Base-by-base conservation (phyloP, 2,329 filamentous ascomycete species). In the Sporothrix brasiliensis region DNA sequence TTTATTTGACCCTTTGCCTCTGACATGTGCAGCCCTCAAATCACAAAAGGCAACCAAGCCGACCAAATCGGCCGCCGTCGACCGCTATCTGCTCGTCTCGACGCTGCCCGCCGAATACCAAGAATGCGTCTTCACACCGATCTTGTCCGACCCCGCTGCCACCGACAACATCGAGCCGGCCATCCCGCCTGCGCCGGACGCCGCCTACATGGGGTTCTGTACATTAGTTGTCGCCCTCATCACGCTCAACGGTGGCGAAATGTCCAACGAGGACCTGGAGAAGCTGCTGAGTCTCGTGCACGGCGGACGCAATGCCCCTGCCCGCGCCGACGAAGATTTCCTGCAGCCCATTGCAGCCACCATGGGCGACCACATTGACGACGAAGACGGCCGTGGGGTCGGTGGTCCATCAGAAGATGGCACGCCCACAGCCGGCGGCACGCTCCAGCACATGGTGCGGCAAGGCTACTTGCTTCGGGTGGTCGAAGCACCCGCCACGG, bases 401-500 rank as follows among this genome's bases (percentile, higher is more conserved):
- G 44, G 41, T 30, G 67, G 61, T n/a, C 39, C 49, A 5, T 47
- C 50, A 3, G 69, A 68, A 7, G 66, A 54, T 24, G 68, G 58
- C 39, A 66, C 21, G 16, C 19, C 16, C 21, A 9, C n/a, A n/a
- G n/a, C 19, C 54, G 73, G 73, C 66, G 72, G 72, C 52, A 74
- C 73, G 2, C 60, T 74, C 41, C 73, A 89, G 74, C 87, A 87
- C 67, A 89, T 98, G 83, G 86, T 90, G 73, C 90, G 87, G 73
- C 93, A 98, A 69, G 92, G 91, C 0, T 99, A 99, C 77, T 82
- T 99, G 2, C 84, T 93, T 49, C 91, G 88, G 73, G 85, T 89
- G 66, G 86, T 89, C 24, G 93, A 97, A 75, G 88, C 0, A 92
- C 91, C 34, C 92, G 97, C 50, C 89, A 94, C 73, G 3, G 72